Conservation (phyloP, 176 grass and related monocot genomes). For the Typha latifolia region DNA sequence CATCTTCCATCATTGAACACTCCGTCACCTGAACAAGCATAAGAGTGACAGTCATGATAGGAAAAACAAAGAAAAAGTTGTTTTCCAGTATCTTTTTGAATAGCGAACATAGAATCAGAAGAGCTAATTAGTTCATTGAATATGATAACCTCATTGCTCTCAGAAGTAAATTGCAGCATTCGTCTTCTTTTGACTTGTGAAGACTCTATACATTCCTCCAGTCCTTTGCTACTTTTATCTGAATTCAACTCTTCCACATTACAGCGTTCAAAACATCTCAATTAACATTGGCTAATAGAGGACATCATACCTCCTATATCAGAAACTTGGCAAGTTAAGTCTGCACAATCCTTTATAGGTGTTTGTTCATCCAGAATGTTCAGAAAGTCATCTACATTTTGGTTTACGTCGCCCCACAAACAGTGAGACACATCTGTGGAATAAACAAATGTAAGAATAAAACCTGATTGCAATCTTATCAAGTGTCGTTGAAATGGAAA, state of each 20-base stretch:
- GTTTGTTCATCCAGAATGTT: constrained; percentile 79
- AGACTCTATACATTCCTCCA: constrained; percentile 62
- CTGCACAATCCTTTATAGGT: constrained; percentile 90
- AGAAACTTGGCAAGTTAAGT: constrained; percentile 44
- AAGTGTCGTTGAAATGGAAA: neutral
- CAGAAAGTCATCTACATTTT: constrained; percentile 40
- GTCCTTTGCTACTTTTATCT: constrained; percentile 45
- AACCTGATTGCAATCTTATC: neutral
- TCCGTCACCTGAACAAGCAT: constrained; percentile 40
- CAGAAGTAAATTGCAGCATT: constrained; percentile 85
- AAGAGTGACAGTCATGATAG: neutral
- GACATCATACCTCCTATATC: constrained; percentile 47
- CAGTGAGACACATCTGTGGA: constrained; percentile 44
- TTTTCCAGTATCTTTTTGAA: neutral
- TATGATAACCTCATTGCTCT: constrained; percentile 31
- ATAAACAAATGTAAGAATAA: neutral
- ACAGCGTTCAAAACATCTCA: neutral
- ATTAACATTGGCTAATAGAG: neutral
- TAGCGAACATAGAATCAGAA: neutral
- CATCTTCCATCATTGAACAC: constrained; percentile 49
- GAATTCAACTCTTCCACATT: constrained; percentile 10
- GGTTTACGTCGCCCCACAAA: constrained; percentile 49
- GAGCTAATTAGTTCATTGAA: neutral
- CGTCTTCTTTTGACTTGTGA: constrained; percentile 79
- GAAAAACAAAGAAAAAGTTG: neutral